Percentiles rank a stretch among this genome's conserved stretches.
Evolutionary conservation across 2,329 filamentous ascomycete species (phyloP).

Genomic region (Leptographium flavum): DNA sequence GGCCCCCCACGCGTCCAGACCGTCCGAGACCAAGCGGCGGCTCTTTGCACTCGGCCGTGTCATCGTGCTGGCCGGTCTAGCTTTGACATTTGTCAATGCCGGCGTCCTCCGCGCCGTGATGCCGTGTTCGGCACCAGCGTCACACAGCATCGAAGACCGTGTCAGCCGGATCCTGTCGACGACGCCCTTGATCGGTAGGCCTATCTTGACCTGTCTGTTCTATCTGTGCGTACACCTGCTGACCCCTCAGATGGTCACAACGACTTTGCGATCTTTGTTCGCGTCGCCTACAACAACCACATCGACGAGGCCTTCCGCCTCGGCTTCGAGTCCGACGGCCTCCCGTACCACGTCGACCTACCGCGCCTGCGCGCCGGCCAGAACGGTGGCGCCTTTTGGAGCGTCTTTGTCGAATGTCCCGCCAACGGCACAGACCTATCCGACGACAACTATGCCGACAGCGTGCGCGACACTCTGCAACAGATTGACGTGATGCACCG

Average conservation of each 20-base stretch:
- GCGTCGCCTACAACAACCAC: constrained; percentile 54
- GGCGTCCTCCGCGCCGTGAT: neutral
- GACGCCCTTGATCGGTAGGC: constrained; percentile 13
- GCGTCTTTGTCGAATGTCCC: constrained; percentile 69
- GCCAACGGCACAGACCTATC: constrained; percentile 58
- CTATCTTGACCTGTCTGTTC: too few relatives aligned
- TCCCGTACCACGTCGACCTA: constrained; percentile 63
- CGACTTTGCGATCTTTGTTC: constrained; percentile 66
- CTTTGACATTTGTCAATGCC: neutral
- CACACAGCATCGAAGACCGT: constrained; percentile 10
- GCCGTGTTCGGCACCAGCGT: neutral
- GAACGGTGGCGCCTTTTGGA: constrained; percentile 87
- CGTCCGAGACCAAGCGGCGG: neutral
- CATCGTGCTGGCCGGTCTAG: neutral
- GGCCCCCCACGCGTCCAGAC: too few relatives aligned
- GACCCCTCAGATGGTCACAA: constrained; percentile 71
- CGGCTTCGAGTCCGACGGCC: constrained; percentile 55
- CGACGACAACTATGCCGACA: constrained; percentile 52
- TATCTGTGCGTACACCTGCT: too few relatives aligned
- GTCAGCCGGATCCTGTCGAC: constrained; percentile 11
- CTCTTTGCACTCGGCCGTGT: neutral
- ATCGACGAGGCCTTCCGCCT: constrained; percentile 66
- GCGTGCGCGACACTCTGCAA: constrained; percentile 41
- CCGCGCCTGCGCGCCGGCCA: constrained; percentile 56
- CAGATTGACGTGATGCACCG: constrained; percentile 63